phyloP scores from a whole-genome alignment of 2,329 filamentous ascomycete species.

The Colletotrichum tabaci region DNA sequence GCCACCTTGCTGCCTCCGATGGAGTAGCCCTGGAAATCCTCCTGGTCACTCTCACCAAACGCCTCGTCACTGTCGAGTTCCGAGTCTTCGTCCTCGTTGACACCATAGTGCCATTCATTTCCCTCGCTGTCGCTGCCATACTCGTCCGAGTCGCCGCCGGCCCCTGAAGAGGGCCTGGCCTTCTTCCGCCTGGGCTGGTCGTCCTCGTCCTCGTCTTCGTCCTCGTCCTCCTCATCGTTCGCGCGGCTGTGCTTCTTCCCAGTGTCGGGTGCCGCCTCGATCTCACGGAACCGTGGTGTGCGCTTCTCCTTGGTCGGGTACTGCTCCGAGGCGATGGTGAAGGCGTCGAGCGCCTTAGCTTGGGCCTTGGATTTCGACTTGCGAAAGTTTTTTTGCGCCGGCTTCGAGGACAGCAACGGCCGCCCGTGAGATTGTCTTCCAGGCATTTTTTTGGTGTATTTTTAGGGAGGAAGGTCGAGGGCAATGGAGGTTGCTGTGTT shows the following conservation, averaged over 20 bases:
- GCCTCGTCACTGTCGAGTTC: constrained; percentile 82
- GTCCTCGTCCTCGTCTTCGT: constrained; percentile 61
- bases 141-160: constrained; percentile 72
- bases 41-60: constrained; percentile 90
- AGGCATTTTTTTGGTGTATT: constrained; percentile 59
- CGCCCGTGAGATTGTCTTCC: constrained; percentile 73
- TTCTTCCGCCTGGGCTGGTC: constrained; percentile 62
- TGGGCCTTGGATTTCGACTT: constrained; percentile 64
- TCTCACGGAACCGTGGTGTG: constrained; percentile 66
- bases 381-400: constrained; percentile 54
- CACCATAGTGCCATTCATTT: constrained; percentile 86
- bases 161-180: constrained; percentile 59
- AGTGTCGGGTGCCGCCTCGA: constrained; percentile 58
- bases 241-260: constrained; percentile 42
- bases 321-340: constrained; percentile 69
- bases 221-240: constrained; percentile 46
- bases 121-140: constrained; percentile 88
- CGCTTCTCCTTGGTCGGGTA: constrained; percentile 63
- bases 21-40: constrained; percentile 82
- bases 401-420: constrained; percentile 59
- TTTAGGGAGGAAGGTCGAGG: neutral
- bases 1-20: constrained; percentile 65
- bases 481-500: neutral
- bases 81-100: constrained; percentile 72
- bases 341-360: constrained; percentile 70